Evolutionary conservation across 2,329 filamentous ascomycete genomes (phyloP).

Genomic region (Xylariaceae sp.): DNA sequence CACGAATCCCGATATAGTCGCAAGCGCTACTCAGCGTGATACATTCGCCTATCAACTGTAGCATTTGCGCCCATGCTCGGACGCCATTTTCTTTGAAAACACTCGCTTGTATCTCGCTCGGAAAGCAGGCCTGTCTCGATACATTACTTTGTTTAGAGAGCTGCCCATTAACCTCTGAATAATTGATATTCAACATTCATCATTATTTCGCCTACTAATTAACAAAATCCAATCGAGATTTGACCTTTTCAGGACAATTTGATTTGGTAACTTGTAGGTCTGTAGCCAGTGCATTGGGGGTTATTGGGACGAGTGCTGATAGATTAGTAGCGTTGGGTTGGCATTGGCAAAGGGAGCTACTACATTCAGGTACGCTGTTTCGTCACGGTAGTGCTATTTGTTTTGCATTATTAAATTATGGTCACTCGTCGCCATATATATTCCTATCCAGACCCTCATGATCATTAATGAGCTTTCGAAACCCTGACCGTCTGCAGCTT

Average conservation of each 20-base stretch:
- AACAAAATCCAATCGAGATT: not conserved
- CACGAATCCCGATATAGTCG: conserved; percentile 7
- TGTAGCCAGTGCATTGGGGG: not conserved
- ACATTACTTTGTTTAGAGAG: not conserved
- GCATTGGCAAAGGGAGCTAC: not conserved
- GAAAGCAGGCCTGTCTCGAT: conserved; percentile 5
- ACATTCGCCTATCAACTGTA: conserved; percentile 3
- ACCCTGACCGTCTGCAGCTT: not conserved
- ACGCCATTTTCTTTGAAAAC: conserved; percentile 27
- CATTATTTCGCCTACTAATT: not conserved
- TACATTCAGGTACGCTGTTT: conserved; percentile 15
- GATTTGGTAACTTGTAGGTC: not conserved
- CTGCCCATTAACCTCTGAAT: not conserved
- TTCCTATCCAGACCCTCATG: too few species aligned
- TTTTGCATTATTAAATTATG: not conserved
- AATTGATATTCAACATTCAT: conserved; percentile 4
- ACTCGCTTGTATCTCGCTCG: conserved; percentile 26
- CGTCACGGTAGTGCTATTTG: not conserved
- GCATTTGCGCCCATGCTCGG: conserved; percentile 24
- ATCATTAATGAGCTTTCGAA: not conserved
- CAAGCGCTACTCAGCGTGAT: conserved; percentile 4
- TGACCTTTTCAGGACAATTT: not conserved
- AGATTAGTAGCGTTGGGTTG: conserved; percentile 1
- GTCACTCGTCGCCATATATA: not conserved
- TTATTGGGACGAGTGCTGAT: not conserved